These are phyloP conservation scores for Colletotrichum sp. DNA, from an alignment of 2,329 filamentous ascomycete genomes.

Conservation along the genomic window DNA sequence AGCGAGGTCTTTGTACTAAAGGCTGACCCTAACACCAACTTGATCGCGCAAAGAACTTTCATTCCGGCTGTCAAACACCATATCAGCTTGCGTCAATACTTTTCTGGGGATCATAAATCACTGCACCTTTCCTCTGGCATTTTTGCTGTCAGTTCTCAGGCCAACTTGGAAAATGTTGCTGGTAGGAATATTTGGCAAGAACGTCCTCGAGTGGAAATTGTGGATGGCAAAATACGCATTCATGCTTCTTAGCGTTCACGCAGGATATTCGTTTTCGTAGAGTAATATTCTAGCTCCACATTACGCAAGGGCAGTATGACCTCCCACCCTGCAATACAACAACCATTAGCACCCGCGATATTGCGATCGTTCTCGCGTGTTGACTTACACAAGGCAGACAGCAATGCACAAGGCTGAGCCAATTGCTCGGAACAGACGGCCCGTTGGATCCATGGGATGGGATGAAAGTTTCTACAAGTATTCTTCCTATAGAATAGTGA, in stretches of 20 bases:
- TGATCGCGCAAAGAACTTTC: conserved; percentile 13
- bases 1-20: conserved; percentile 2
- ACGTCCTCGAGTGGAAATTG: not conserved
- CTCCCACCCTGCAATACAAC: not conserved
- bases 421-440: not conserved
- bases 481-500: not conserved
- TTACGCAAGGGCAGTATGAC: not conserved
- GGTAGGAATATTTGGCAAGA: not conserved
- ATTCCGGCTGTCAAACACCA: conserved; percentile 4
- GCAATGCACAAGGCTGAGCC: not conserved
- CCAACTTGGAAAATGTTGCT: not conserved
- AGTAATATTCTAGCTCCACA: not conserved
- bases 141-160: not conserved
- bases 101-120: not conserved
- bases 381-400: not conserved
- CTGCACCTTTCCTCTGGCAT: not conserved
- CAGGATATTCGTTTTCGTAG: not conserved
- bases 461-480: not conserved
- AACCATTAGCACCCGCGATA: not conserved
- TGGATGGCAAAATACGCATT: not conserved
- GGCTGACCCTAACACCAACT: conserved; percentile 25
- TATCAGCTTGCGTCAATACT: not conserved
- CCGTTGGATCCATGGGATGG: not conserved
- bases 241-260: not conserved
- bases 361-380: not conserved